Evolutionary conservation across 495 filamentous ascomycete species (phyloP).

Genomic region (Penicillium desertorum): DNA sequence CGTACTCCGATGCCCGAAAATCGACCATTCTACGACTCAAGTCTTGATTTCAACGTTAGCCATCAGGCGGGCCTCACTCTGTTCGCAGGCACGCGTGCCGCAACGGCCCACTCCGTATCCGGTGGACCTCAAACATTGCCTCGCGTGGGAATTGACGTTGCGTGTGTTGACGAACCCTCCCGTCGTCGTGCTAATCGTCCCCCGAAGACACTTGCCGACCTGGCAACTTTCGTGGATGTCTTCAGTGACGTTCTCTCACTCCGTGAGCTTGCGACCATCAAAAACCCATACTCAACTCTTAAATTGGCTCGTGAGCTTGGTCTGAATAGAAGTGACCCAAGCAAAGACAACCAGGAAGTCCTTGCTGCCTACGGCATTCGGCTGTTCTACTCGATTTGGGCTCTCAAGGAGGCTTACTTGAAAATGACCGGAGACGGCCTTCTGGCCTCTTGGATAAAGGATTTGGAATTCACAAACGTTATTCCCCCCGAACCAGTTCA

Average conservation of each 20-base stretch:
- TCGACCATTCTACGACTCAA: conserved; percentile 57
- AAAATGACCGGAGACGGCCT: conserved; percentile 92
- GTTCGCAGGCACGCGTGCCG: conserved; percentile 49
- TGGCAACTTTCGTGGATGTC: conserved; percentile 69
- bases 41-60: conserved; percentile 80
- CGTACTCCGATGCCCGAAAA: conserved; percentile 60
- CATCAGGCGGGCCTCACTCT: conserved; percentile 82
- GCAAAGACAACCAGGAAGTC: conserved; percentile 27
- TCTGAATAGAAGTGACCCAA: conserved; percentile 27
- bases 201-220: conserved; percentile 49
- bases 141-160: conserved; percentile 66
- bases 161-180: conserved; percentile 67
- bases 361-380: conserved; percentile 61
- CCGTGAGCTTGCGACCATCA: conserved; percentile 58
- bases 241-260: conserved; percentile 75
- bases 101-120: conserved; percentile 15
- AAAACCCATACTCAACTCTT: conserved; percentile 36
- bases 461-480: conserved; percentile 67
- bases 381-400: conserved; percentile 86
- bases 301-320: conserved; percentile 30
- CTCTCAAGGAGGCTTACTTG: conserved; percentile 85
- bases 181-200: conserved; percentile 39
- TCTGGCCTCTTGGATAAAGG: conserved; percentile 72
- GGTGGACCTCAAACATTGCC: conserved; percentile 12
- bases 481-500: conserved; percentile 48